Evolutionary conservation across 1,284 basidiomycete genomes (phyloP), one percentile per base, ranked within the genome.

Genomic region (Tetrapyrgos nigripes): DNA sequence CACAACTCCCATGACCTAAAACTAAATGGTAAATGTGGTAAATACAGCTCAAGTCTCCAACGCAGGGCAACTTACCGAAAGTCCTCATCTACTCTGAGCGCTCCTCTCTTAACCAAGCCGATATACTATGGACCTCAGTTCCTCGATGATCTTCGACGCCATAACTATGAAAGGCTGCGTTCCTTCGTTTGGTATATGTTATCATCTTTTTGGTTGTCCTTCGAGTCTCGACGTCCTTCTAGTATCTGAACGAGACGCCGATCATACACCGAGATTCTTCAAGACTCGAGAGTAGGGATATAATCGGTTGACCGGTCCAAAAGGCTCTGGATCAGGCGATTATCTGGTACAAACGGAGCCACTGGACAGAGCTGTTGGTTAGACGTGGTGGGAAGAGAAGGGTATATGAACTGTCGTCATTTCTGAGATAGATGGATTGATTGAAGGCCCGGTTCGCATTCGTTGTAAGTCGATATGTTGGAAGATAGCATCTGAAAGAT

Each of bases 201-300:
- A 52, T 33, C 50, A 52, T 40, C 13, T 23, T 24, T 24, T 33
- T 43, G 50, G 50, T 52, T 52, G 50, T 10, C 50, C 50, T 8
- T 44, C 26, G 28, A 53, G n/a, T n/a, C n/a, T n/a, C n/a, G n/a
- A n/a, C n/a, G n/a, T n/a, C 52, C n/a, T 29, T 27, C n/a, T 44
- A 9, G 23, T 6, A 6, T 19, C 50, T 33, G 24, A 37, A 52
- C 1, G 24, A 10, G 24, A 35, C 50, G 17, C n/a, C 21, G 10
- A 40, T 11, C 10, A 17, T 24, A 23, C 29, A 31, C 11, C 37
- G 31, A 21, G 40, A n/a, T 27, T 52, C 50, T 4, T 26, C 4
- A 23, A 52, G 37, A 1, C 17, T 19, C 4, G 50, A 23, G 23
- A 52, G 10, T 26, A 31, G 26, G 50, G 33, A 21, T 23, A 13